Percentiles rank a stretch among this genome's conserved stretches.
Evolutionary conservation across 768 basidiomycete genomes (phyloP).

Genomic region (Tulasnella sp.): DNA sequence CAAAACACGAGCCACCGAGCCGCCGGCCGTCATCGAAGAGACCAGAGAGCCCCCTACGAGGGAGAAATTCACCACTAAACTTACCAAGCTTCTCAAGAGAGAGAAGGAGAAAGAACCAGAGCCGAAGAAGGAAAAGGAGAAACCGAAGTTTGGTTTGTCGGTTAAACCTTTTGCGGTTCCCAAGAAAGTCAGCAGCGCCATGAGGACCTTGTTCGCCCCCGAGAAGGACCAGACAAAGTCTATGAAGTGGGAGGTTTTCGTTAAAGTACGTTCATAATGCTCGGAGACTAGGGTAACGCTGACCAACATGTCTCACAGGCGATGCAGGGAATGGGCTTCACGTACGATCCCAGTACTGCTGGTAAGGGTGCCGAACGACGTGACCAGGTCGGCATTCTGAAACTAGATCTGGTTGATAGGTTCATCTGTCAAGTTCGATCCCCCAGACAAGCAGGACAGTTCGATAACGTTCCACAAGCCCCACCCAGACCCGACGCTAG

Average conservation of each 20-base stretch:
- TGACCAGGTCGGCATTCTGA: background rate
- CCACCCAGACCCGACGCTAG: constrained; percentile 67
- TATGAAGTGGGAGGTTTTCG: constrained; percentile 78
- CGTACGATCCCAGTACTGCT: constrained; percentile 67
- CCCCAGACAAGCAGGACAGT: constrained; percentile 58
- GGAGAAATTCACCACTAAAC: constrained; percentile 44
- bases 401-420: background rate
- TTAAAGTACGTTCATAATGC: constrained; percentile 50
- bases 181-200: constrained; percentile 18
- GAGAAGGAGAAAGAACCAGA: constrained; percentile 39
- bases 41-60: constrained; percentile 45
- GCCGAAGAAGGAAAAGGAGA: constrained; percentile 48
- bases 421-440: constrained; percentile 76
- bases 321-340: constrained; percentile 76
- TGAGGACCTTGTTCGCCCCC: constrained; percentile 34
- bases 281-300: constrained; percentile 9
- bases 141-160: constrained; percentile 52
- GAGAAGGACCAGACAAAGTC: constrained; percentile 53
- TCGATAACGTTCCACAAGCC: constrained; percentile 77
- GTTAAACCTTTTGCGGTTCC: background rate
- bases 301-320: constrained; percentile 43
- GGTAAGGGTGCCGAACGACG: constrained; percentile 43
- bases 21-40: constrained; percentile 44
- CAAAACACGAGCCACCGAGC: constrained; percentile 64
- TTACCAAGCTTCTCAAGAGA: constrained; percentile 34